Percentiles rank a stretch among this genome's conserved stretches.
phyloP scores from a whole-genome alignment of 2,329 filamentous ascomycete genomes.

The Alternaria panax region DNA sequence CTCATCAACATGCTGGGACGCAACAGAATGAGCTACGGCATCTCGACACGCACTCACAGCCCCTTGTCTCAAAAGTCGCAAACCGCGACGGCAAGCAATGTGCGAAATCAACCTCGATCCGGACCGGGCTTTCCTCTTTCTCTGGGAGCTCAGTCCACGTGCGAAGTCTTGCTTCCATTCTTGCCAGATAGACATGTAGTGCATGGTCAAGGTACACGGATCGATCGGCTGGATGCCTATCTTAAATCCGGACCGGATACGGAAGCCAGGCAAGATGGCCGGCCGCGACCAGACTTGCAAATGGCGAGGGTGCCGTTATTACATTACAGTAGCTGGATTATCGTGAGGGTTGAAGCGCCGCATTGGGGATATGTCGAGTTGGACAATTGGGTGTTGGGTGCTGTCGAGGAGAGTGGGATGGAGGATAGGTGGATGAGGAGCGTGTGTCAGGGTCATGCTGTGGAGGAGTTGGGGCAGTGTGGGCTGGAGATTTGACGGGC shows the following conservation, averaged over 20 bases:
- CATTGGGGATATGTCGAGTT: constrained; percentile 1
- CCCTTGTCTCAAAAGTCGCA: neutral
- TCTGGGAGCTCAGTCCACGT: neutral
- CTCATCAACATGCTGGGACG: neutral
- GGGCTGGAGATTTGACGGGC: neutral
- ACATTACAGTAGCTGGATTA: neutral
- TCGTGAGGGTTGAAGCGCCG: constrained; percentile 3
- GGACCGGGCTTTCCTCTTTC: neutral
- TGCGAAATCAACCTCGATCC: neutral
- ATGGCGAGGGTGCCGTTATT: neutral
- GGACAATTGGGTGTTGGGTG: neutral
- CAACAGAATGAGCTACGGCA: neutral
- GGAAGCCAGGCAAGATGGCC: neutral
- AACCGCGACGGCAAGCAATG: neutral
- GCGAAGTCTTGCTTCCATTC: neutral
- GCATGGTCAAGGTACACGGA: neutral
- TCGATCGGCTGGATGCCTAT: neutral
- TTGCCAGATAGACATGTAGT: neutral
- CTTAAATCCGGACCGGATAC: neutral
- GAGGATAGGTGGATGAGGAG: neutral
- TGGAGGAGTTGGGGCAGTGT: neutral
- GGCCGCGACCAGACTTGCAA: neutral
- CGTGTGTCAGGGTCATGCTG: neutral
- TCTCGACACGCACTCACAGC: neutral
- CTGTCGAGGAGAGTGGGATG: neutral